Base-by-base conservation (phyloP, 2,329 filamentous ascomycete species). In the Incumbomyces lentus region DNA sequence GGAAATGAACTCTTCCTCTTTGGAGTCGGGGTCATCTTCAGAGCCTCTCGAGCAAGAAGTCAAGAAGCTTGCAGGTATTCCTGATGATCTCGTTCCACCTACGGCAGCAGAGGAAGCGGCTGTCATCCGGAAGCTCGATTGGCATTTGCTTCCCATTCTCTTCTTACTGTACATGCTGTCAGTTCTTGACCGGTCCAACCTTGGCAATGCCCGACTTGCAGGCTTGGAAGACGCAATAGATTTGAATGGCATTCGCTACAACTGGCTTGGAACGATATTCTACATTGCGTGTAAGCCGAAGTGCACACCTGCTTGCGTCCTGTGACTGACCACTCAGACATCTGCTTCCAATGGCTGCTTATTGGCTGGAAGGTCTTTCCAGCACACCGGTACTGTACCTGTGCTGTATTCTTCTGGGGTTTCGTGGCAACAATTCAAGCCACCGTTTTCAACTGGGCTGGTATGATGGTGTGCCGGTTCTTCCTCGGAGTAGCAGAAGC, bases 131-230 rank as follows among this genome's bases (percentile, higher is more conserved):
- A 33, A 22, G 13, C 30, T 44, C 22, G 42, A 45, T 17, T 37
- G 34, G 42, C 42, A 45, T 19, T n/a, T 45, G 3, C 33, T 45
- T 5, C 42, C 42, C 11, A 37, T 26, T 13, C 17, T 40, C 16
- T 19, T 19, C 22, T n/a, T 32, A 13, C 8, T 18, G 14, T 62
- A 62, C 39, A 34, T 38, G 22, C 34, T 45, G 4, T 5, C 42
- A 3, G 69, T 71, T 47, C 60, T 74, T 12, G 72, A 75, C 53
- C 63, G 71, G 40, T 70, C 68, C 22, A 76, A 76, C 49, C 69
- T 74, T 42, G 70, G 72, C 44, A 77, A 76, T 65, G 74, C 74
- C 1, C 64, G 67, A 51, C 73, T 74, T 39, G 72, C 74, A 1
- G 74, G 73, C 30, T 74, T 76, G 71, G 51, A 64, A 43, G 59